Evolutionary conservation across 345 rosid species (phyloP), one percentile per base, ranked within the genome.

Genomic region (Reutealis trisperma): DNA sequence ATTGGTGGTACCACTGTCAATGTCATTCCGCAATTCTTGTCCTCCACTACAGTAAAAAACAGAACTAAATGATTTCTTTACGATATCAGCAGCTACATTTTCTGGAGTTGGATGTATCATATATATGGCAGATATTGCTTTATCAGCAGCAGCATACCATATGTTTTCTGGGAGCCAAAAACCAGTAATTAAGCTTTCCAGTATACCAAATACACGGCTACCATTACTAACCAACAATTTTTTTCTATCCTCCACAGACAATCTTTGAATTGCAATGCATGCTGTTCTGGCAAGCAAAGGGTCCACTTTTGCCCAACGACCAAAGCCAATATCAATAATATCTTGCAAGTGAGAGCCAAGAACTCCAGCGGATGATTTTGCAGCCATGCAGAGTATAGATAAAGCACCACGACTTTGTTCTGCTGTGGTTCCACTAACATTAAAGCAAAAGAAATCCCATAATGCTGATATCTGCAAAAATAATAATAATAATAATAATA

Each of bases 381-480:
- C 98, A 73, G 98, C 99, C 99, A 96, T 96, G 88, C 97, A 92
- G 71, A 96, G 89, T 73, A 96, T 84, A 76, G 93, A 91, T 75
- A 96, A 88, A 81, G 98, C 98, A 67, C 94, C 98, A 47, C 98
- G 93, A 79, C 99, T 89, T 86, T 91, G 95, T 74, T 88, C 94
- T 41, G 97, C 92, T 72, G 97, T 91, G 63, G 93, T 91, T 86
- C 98, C 98, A 82, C 82, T 88, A 68, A 92, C 83, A 83, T 96
- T 96, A 80, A 96, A 93, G 88, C 97, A 93, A 85, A 93, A 96
- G 86, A 90, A 90, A 86, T 93, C 98, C 99, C 99, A 96, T 67
- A 96, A 77, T 64, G 97, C 96, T 25, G 97, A 89, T 83, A 85
- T 91, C 99, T 96, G 86, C 84, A 83, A 68, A 78, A 75, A n/a